Evolutionary conservation across 78 protist species (phyloP), one percentile per base, ranked within the genome.

Genomic region (Protostelium mycophagum): DNA sequence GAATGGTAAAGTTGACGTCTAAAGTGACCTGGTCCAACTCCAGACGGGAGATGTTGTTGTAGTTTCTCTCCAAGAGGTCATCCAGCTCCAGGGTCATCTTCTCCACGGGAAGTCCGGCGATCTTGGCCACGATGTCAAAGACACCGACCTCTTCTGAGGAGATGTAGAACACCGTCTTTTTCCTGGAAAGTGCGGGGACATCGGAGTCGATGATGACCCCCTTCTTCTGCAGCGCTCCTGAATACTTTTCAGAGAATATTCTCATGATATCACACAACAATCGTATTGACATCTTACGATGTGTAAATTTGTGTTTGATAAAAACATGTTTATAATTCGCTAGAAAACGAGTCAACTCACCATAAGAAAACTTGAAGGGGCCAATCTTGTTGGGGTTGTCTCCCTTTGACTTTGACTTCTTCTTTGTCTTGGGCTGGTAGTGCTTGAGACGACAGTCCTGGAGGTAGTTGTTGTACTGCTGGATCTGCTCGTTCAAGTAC

Each of bases 391-490:
- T 91, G 31, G 73, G 73, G 83, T 92, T 91, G 84, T 88, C 95
- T 10, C 63, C 86, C 91, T 93, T 93, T 51, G 73, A 51, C 95
- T 93, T 92, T 90, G 87, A 89, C 95, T 93, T 93, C 86, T 88
- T 92, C 88, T 93, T 93, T 39, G 83, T 83, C 84, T 93, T 93
- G 90, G 88, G 90, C 85, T 93, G 92, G 92, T 93, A 90, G 87
- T 90, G 92, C 84, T 93, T 93, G 88, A 93, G 95, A 88, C 95
- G 93, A 73, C 93, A 93, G 83, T 93, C 96, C 87, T 91, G 96
- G 89, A 94, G 93, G 51, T 93, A 94, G 88, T 89, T 91, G 83
- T 94, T 91, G 89, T 91, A 94, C 83, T 94, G 95, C 25, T 90
- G 83, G 84, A 89, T 87, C 84, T 94, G 96, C 83, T 94, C 94